These are phyloP conservation scores for Mallotus nudiflorus DNA, from an alignment of 345 rosid genomes.

Conservation along the genomic window DNA sequence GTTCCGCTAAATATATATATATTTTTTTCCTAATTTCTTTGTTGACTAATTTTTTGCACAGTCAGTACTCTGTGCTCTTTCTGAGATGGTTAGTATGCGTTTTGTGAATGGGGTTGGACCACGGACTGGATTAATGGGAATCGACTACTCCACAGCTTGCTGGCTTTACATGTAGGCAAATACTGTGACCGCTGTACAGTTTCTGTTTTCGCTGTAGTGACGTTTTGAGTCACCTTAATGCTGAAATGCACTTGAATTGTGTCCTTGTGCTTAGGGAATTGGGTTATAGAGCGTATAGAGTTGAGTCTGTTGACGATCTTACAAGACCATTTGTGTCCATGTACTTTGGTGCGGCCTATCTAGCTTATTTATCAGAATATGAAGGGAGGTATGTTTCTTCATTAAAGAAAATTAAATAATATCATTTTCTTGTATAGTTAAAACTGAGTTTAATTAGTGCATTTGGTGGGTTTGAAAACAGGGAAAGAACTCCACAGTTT, in stretches of 20 bases:
- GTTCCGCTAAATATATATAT: too few species aligned
- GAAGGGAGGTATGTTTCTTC: slow-evolving; percentile 66
- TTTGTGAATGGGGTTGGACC: slow-evolving; percentile 59
- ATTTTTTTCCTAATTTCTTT: too few species aligned
- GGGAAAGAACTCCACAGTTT: slow-evolving; percentile 74
- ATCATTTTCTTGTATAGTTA: not conserved
- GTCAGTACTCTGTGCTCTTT: slow-evolving; percentile 77
- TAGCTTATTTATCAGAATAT: slow-evolving; percentile 76
- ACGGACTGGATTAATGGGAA: slow-evolving; percentile 72
- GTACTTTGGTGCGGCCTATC: slow-evolving; percentile 88
- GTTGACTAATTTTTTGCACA: slow-evolving; percentile 11
- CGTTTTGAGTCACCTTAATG: too few species aligned
- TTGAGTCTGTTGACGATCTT: slow-evolving; percentile 65
- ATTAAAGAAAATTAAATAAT: not conserved
- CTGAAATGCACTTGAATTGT: slow-evolving; percentile 16
- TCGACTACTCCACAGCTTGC: slow-evolving; percentile 68
- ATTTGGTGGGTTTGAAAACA: slow-evolving; percentile 25
- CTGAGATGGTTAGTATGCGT: slow-evolving; percentile 83
- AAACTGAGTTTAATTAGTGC: not conserved
- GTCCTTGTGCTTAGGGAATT: slow-evolving; percentile 52
- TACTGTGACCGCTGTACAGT: not conserved
- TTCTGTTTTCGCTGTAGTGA: too few species aligned
- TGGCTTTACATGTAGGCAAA: slow-evolving; percentile 82
- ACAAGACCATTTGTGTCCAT: slow-evolving; percentile 79
- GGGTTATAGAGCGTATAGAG: slow-evolving; percentile 77